Conservation (phyloP, 352 stramenopile species). For the Pythium sp. region DNA sequence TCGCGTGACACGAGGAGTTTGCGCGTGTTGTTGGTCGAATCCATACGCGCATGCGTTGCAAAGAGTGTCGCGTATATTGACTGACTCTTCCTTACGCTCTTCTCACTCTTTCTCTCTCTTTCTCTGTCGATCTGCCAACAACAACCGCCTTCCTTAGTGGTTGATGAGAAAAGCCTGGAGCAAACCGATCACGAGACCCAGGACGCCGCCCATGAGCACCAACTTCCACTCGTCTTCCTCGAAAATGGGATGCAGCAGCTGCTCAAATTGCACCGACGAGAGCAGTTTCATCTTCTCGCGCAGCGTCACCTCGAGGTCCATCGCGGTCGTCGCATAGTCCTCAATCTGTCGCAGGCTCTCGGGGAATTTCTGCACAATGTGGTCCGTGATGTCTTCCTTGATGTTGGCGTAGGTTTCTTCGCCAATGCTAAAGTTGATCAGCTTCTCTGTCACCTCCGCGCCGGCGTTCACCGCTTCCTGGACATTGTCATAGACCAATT, state of each 20-base stretch:
- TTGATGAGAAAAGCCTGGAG: constrained; percentile 91
- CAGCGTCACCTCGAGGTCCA: constrained; percentile 91
- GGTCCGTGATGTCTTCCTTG: constrained; percentile 86
- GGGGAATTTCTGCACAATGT: constrained; percentile 87
- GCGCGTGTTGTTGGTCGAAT: neutral
- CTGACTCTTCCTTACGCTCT: neutral
- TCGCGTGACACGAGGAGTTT: constrained; percentile 12
- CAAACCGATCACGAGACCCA: constrained; percentile 90
- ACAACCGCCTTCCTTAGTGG: constrained; percentile 36
- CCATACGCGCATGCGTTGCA: neutral
- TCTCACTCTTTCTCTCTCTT: neutral
- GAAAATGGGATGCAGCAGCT: constrained; percentile 97
- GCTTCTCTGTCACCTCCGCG: constrained; percentile 70
- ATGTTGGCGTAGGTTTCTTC: constrained; percentile 83
- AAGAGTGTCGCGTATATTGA: constrained; percentile 1
- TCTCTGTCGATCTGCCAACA: neutral
- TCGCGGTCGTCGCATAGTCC: constrained; percentile 89
- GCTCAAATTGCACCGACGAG: constrained; percentile 91
- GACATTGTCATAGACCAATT: constrained; percentile 88
- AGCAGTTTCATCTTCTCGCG: constrained; percentile 90
- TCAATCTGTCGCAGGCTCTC: constrained; percentile 90
- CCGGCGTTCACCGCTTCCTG: constrained; percentile 82
- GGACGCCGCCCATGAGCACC: constrained; percentile 93
- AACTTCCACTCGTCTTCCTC: constrained; percentile 99
- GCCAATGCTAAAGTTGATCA: constrained; percentile 84